Evolutionary conservation across 2,329 filamentous ascomycete species (phyloP).

Genomic region (Aspergillus fijiensis): DNA sequence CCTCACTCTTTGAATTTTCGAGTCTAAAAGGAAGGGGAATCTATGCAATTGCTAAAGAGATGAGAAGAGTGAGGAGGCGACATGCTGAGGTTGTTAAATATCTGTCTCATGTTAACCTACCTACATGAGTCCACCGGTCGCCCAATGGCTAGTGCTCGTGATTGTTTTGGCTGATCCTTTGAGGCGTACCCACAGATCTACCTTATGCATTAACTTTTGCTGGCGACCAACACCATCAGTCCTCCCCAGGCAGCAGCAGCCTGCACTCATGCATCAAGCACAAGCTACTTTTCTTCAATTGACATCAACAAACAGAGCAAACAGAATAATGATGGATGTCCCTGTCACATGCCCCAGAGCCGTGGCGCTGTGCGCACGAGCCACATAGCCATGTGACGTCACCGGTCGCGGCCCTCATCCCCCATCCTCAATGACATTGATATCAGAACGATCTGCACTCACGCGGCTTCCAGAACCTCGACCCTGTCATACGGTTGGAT

Average conservation of each 20-base stretch:
- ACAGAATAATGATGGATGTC: not conserved
- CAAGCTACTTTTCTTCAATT: not conserved
- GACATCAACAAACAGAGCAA: not conserved
- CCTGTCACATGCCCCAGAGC: not conserved
- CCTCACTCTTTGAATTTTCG: not conserved
- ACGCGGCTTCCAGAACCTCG: not conserved
- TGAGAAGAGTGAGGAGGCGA: not conserved
- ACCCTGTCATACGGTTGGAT: not conserved
- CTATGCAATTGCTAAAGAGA: not conserved
- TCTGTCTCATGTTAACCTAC: not conserved
- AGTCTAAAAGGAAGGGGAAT: not conserved
- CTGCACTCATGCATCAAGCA: not conserved
- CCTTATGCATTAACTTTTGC: not conserved
- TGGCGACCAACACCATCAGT: not conserved
- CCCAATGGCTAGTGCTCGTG: not conserved
- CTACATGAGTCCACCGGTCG: not conserved
- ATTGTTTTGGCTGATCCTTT: not conserved
- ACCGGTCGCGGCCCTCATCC: not conserved
- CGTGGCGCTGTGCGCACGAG: not conserved
- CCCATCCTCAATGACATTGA: not conserved
- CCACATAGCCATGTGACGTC: not conserved
- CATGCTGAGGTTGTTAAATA: not conserved
- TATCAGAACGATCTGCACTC: not conserved
- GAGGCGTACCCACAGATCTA: not conserved
- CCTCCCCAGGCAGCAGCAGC: not conserved